These are phyloP conservation scores for Backusella westeae DNA, from an alignment of 192 early-diverging fungal species.

Conservation along the genomic window DNA sequence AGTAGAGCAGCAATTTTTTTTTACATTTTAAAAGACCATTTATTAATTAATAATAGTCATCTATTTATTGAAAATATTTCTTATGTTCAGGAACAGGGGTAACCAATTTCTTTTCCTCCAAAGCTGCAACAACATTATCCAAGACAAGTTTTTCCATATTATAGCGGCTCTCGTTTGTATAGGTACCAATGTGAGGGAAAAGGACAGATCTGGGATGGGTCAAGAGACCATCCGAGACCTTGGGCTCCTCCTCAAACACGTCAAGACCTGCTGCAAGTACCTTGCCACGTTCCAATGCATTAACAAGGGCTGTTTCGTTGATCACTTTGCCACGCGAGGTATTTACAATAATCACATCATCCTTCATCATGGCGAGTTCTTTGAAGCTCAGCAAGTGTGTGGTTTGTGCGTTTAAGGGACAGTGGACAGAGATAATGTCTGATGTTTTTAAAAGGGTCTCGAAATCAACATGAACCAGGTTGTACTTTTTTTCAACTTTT, in stretches of 20 bases:
- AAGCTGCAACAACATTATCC: conserved; percentile 34
- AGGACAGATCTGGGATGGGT: conserved; percentile 41
- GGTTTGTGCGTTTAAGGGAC: conserved; percentile 41
- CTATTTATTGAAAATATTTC: conserved; percentile 12
- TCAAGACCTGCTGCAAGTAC: conserved; percentile 32
- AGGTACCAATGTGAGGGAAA: conserved; percentile 50
- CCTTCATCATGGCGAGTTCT: conserved; percentile 49
- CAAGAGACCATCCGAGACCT: conserved; percentile 40
- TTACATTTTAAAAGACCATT: no score
- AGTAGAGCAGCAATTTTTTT: no score
- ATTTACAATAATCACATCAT: conserved; percentile 48
- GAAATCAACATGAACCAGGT: conserved; percentile 43
- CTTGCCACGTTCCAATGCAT: conserved; percentile 46
- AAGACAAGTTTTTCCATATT: conserved; percentile 45
- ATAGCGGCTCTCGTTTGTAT: conserved; percentile 36
- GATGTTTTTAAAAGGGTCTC: conserved; percentile 49
- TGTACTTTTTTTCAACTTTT: conserved; percentile 44
- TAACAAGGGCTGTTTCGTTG: conserved; percentile 48
- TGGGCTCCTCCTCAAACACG: conserved; percentile 41
- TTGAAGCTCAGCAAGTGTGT: conserved; percentile 35
- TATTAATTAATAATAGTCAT: not conserved
- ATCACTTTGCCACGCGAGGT: conserved; percentile 46
- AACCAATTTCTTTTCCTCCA: conserved; percentile 27
- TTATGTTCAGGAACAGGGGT: conserved; percentile 41
- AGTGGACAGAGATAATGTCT: conserved; percentile 45